These are phyloP conservation scores for Alloascoidea africana DNA, from an alignment of 805 yeast genomes.

Conservation along the genomic window DNA sequence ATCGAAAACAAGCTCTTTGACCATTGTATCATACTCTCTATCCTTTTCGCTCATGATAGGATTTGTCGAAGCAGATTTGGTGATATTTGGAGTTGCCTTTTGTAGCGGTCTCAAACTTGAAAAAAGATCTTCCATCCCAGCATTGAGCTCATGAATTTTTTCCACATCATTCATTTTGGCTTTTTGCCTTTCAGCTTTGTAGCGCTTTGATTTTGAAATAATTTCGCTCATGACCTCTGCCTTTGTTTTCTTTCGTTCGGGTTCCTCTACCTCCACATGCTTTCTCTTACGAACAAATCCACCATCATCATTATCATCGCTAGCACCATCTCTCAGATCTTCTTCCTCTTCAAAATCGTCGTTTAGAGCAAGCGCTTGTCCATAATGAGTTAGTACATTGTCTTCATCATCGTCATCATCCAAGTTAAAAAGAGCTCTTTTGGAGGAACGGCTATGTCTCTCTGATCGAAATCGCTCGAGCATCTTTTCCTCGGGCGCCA, in stretches of 20 bases:
- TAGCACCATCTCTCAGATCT: conserved; percentile 18
- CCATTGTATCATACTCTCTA: conserved; percentile 17
- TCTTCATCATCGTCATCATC: conserved; percentile 50
- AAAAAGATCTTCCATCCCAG: conserved; percentile 17
- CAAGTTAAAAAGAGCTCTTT: conserved; percentile 50
- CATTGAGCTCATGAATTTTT: conserved; percentile 20
- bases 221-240: conserved; percentile 28
- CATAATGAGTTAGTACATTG: conserved; percentile 53
- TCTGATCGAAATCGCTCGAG: conserved; percentile 88
- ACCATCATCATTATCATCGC: conserved; percentile 20
- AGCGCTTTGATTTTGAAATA: conserved; percentile 25
- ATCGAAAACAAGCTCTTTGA: conserved; percentile 24
- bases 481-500: conserved; percentile 89
- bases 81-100: too few relatives aligned
- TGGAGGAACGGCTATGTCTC: conserved; percentile 48
- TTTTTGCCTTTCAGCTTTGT: conserved; percentile 24
- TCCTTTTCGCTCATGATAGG: conserved; percentile 10
- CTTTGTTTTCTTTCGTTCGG: conserved; percentile 19
- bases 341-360: conserved; percentile 40
- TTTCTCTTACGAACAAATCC: conserved; percentile 21
- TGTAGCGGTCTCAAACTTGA: conserved; percentile 12
- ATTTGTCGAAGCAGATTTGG: background rate
- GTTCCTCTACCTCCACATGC: conserved; percentile 19
- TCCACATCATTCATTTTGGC: conserved; percentile 21
- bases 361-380: conserved; percentile 46